A percentile compares a stretch with the other conserved stretches of the same genome.
These are phyloP conservation scores for Elaeis oleifera DNA, from an alignment of 202 grass and related monocot species.

Conservation along the genomic window DNA sequence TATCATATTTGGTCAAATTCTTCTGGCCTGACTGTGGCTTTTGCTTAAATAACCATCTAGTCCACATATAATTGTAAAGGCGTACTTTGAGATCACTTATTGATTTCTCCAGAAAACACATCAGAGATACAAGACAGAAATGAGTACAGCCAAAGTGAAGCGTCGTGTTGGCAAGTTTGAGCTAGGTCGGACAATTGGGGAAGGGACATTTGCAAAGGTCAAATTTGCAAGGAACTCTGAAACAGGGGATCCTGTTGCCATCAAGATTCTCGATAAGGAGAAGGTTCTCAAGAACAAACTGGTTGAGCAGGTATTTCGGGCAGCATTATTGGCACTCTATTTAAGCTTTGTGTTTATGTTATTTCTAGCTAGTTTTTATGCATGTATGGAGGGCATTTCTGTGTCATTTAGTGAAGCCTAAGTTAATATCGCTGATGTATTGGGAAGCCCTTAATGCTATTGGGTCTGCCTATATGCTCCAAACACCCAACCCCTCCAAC, in stretches of 20 bases:
- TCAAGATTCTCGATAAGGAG: conserved; percentile 90
- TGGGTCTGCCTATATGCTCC: too few relatives aligned
- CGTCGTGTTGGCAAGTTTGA: conserved; percentile 83
- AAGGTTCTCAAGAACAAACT: conserved; percentile 74
- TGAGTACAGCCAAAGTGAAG: conserved; percentile 54
- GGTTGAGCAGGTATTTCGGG: conserved; percentile 64
- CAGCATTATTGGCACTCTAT: conserved; percentile 14
- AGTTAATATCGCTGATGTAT: too few relatives aligned
- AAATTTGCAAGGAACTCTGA: conserved; percentile 75
- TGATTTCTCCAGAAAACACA: too few relatives aligned
- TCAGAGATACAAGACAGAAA: too few relatives aligned
- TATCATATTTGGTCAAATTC: too few relatives aligned
- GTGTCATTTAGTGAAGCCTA: too few relatives aligned
- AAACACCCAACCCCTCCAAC: too few relatives aligned
- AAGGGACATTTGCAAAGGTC: conserved; percentile 82
- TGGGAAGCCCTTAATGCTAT: too few relatives aligned
- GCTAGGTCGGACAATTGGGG: conserved; percentile 69
- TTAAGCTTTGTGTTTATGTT: conserved; percentile 6
- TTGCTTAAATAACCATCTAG: too few relatives aligned
- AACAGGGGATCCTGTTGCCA: conserved; percentile 59
- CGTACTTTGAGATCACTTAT: too few relatives aligned
- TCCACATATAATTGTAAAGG: too few relatives aligned
- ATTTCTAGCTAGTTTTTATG: neutral
- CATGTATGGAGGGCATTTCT: neutral
- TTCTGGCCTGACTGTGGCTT: too few relatives aligned